Conservation (phyloP, 2,329 filamentous ascomycete species). For the Hymenoscyphus repandus region DNA sequence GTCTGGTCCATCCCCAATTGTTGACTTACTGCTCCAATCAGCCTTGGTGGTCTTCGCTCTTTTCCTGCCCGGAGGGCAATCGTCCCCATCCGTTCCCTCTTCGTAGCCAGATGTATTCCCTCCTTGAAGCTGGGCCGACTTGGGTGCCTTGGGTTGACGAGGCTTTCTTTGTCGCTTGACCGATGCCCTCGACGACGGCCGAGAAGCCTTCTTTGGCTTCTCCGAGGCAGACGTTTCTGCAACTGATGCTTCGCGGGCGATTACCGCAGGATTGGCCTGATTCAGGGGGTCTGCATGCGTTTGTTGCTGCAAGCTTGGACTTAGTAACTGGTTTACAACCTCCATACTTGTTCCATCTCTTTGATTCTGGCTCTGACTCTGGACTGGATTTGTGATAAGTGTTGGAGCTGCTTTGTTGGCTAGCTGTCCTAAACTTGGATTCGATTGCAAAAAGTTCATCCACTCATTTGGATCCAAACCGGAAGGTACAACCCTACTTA, state of each 20-base stretch:
- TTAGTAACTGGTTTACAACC: slow-evolving; percentile 36
- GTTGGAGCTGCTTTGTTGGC: slow-evolving; percentile 18
- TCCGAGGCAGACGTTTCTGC: slow-evolving; percentile 7
- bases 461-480: slow-evolving; percentile 70
- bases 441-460: slow-evolving; percentile 70
- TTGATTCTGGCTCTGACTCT: slow-evolving; percentile 10
- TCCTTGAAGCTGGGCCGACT: slow-evolving; percentile 27
- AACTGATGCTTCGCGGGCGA: slow-evolving; percentile 12
- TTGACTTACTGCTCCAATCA: slow-evolving; percentile 64
- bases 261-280: slow-evolving; percentile 13
- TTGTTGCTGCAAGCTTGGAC: slow-evolving; percentile 25
- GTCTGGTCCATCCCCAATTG: slow-evolving; percentile 68
- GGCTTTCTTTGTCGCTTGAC: slow-evolving; percentile 25
- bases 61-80: slow-evolving; percentile 52
- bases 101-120: slow-evolving; percentile 74
- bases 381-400: neutral
- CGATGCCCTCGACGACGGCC: slow-evolving; percentile 27
- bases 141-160: slow-evolving; percentile 14
- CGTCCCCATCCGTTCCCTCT: slow-evolving; percentile 44
- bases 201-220: slow-evolving; percentile 21
- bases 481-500: slow-evolving; percentile 51
- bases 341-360: slow-evolving; percentile 30
- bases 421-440: slow-evolving; percentile 46
- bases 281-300: slow-evolving; percentile 16
- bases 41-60: slow-evolving; percentile 72